Evolutionary conservation across 495 filamentous ascomycete species (phyloP).

Genomic region (Neurospora intermedia): DNA sequence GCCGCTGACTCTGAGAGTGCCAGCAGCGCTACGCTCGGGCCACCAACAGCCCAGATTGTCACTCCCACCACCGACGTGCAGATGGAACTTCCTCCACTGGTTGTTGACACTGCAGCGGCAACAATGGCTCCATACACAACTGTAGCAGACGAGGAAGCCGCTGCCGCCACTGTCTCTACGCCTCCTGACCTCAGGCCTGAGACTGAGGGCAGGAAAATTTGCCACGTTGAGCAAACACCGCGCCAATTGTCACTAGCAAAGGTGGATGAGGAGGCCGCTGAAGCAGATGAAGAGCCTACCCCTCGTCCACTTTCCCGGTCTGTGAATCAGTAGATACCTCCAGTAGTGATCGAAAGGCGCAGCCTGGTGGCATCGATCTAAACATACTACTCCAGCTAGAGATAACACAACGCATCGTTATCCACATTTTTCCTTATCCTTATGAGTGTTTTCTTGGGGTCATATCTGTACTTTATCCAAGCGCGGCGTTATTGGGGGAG

Average conservation of each 20-base stretch:
- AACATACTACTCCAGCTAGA: background rate
- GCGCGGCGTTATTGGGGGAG: conserved; percentile 15
- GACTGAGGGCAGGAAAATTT: background rate
- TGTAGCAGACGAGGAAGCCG: conserved; percentile 9
- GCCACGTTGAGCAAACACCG: conserved; percentile 22
- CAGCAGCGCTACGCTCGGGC: conserved; percentile 17
- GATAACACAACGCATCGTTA: background rate
- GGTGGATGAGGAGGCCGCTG: background rate
- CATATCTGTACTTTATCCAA: conserved; percentile 1
- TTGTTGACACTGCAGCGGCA: background rate
- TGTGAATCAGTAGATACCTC: conserved; percentile 1
- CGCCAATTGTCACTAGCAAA: conserved; percentile 9
- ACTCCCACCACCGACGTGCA: conserved; percentile 26
- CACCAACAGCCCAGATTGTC: conserved; percentile 28
- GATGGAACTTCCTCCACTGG: conserved; percentile 8
- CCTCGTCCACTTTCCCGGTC: conserved; percentile 15
- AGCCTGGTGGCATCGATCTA: background rate
- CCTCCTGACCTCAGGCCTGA: conserved; percentile 9
- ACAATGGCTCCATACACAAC: background rate
- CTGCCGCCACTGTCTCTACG: conserved; percentile 16
- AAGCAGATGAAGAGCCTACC: conserved; percentile 21
- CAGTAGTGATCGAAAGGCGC: background rate
- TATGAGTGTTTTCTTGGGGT: background rate
- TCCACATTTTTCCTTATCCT: background rate
- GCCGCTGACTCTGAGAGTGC: conserved; percentile 27